phyloP scores from a whole-genome alignment of 768 basidiomycete species.

The Chalciporus sphaerocephalus region DNA sequence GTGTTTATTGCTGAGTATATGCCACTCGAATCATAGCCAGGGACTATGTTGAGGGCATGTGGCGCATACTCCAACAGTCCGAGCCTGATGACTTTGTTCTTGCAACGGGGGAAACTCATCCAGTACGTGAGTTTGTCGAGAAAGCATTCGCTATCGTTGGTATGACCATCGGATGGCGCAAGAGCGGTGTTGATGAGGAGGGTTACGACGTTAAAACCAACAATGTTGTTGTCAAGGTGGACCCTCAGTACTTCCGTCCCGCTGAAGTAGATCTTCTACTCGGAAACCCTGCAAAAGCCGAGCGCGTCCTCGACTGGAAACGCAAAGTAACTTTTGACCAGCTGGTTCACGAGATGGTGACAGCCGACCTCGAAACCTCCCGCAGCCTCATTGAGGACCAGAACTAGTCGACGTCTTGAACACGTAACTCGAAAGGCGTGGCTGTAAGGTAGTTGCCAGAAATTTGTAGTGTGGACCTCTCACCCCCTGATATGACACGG shows the following conservation, averaged over 20 bases:
- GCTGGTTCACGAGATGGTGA: slow-evolving; percentile 91
- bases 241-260: slow-evolving; percentile 88
- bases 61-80: slow-evolving; percentile 91
- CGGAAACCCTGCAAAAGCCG: slow-evolving; percentile 89
- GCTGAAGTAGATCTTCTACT: slow-evolving; percentile 90
- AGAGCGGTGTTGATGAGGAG: slow-evolving; percentile 70
- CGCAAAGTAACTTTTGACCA: slow-evolving; percentile 77
- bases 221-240: slow-evolving; percentile 76
- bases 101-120: slow-evolving; percentile 94
- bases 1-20: slow-evolving; percentile 5
- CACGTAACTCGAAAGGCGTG: not conserved
- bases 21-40: slow-evolving; percentile 45
- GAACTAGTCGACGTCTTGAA: slow-evolving; percentile 42
- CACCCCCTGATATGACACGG: not conserved
- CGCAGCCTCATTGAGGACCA: slow-evolving; percentile 78
- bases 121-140: slow-evolving; percentile 89
- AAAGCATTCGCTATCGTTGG: slow-evolving; percentile 74
- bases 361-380: slow-evolving; percentile 70
- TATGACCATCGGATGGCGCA: slow-evolving; percentile 71
- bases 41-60: slow-evolving; percentile 97
- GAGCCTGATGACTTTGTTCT: slow-evolving; percentile 86
- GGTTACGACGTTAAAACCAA: slow-evolving; percentile 68
- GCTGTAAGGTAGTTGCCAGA: slow-evolving; percentile 2
- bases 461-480: not conserved
- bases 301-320: slow-evolving; percentile 85